Base-by-base conservation (phyloP, 306 rosid genomes). In the Calophaca sinica region DNA sequence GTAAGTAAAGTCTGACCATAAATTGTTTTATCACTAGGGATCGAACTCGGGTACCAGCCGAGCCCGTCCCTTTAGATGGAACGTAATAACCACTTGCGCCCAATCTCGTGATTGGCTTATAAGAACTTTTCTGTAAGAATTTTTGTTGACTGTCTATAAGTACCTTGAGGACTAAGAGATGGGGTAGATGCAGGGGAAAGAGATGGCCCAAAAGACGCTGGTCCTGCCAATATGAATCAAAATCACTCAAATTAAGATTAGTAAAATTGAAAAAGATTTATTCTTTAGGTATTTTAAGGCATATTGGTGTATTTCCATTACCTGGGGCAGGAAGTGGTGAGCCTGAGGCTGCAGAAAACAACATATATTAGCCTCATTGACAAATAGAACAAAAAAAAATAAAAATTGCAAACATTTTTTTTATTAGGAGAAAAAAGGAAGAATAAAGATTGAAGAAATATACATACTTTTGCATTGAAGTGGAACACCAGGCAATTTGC, bases 311-410 rank as follows among this genome's bases (percentile, higher is more conserved):
- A 7, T 48, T 13, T 45, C 2, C 3, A 4, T 64, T 85, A 94
- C 98, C 99, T 79, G 96, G 97, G 72, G 98, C 87, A 70, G 96
- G 86, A 74, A 85, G 52, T 6, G 99, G 99, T 28, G 91, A 79
- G 66, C 81, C 87, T 26, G 84, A 0, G 74, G 88, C 99, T 88
- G 14, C 55, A 62, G 11, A 79, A 42, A 50, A 50, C 7, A 32
- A 51, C n/a, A 48, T 13, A 28, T 59, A 57, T 84, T 53, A 79
- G 70, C 42, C 14, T 50, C 49, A 14, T 58, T 28, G 36, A 55
- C 31, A 42, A 35, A 50, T 7, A 28, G 51, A 71, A 50, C 36
- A 62, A 41, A 13, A 32, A 32, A 6, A 12, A 59, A 32, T 4
- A 8, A 29, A 28, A 0, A 32, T 59, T 58, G 4, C 9, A 29